Base-by-base conservation (phyloP, 208 protist species). In the Lotmaria passim region DNA sequence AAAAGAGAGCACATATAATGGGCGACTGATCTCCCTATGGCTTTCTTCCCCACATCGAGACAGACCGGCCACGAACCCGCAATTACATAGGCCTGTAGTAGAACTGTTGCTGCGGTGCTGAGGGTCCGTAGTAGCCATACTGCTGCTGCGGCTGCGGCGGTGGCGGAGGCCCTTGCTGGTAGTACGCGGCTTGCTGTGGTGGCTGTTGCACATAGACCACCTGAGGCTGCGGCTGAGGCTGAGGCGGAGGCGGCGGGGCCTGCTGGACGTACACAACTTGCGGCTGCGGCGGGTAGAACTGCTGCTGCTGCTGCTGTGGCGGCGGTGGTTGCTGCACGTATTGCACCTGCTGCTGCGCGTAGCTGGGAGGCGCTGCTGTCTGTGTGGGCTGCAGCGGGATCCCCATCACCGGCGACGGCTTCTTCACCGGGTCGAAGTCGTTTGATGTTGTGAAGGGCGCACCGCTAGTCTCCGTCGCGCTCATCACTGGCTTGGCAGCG, bases 121-220 rank as follows among this genome's bases (percentile, higher is more conserved):
- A 31, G 8, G 53, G 53, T 3, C 51, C 33, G 59, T 67, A 41
- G 51, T 60, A 75, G 57, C 38, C 39, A 15, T 19, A 11, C n/a
- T 46, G 41, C 41, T 4, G n/a, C 46, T 38, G 41, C 15, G 21
- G 67, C 33, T 43, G 41, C 15, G 39, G 31, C n/a, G 53, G 53
- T 15, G 53, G 53, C 5, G 50, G 50, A 23, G 53, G 53, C 0
- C 30, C 53, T n/a, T 47, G 48, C 48, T 57, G 48, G 38, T 59
- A 43, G 59, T 68, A 75, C 59, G 47, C 56, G 3, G 43, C 28
- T 17, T 61, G 69, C 12, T 15, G 59, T 26, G 57, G 50, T 61
- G 48, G 60, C n/a, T 52, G 47, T 14, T 51, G 47, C 26, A 48
- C 23, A 6, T 66, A 58, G 3, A 50, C 23, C 36, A 50, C 41